Evolutionary conservation across 2,329 filamentous ascomycete genomes (phyloP).

Genomic region (Fusarium tuaranense): DNA sequence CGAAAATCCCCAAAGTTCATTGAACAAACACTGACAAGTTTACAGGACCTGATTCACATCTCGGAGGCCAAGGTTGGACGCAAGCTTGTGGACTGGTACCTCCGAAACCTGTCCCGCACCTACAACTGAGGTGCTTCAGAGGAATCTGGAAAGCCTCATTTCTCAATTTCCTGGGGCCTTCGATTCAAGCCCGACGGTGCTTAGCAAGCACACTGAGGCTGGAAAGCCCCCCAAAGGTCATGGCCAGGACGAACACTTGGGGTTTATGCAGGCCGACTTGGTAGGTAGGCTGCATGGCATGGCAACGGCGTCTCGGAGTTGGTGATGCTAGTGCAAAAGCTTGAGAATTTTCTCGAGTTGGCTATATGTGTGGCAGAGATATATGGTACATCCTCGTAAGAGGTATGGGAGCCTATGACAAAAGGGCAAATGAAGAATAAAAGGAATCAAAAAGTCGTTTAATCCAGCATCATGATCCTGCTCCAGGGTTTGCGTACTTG

Average conservation of each 20-base stretch:
- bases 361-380: constrained; percentile 44
- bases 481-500: background rate
- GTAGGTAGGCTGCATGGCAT: constrained; percentile 53
- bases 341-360: constrained; percentile 46
- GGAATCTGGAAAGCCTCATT: constrained; percentile 42
- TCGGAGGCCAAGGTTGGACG: constrained; percentile 98
- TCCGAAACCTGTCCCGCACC: constrained; percentile 94
- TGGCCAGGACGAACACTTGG: constrained; percentile 37
- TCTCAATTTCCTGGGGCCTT: constrained; percentile 35
- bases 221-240: constrained; percentile 30
- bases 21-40: constrained; percentile 18
- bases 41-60: constrained; percentile 93
- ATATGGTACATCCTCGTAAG: constrained; percentile 42
- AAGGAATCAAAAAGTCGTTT: constrained; percentile 43
- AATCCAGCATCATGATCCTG: constrained; percentile 32
- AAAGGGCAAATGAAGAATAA: constrained; percentile 42
- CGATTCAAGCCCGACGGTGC: constrained; percentile 22
- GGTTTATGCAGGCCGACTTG: constrained; percentile 48
- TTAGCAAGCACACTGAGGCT: constrained; percentile 7
- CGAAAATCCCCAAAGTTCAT: background rate
- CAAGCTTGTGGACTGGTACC: constrained; percentile 98
- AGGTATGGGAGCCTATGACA: constrained; percentile 35
- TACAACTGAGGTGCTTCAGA: constrained; percentile 69
- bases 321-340: constrained; percentile 50
- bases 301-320: constrained; percentile 58